Percentiles rank a stretch among this genome's conserved stretches.
Evolutionary conservation across 768 basidiomycete species (phyloP).

Genomic region (Xerocomus brunneocitrinus): DNA sequence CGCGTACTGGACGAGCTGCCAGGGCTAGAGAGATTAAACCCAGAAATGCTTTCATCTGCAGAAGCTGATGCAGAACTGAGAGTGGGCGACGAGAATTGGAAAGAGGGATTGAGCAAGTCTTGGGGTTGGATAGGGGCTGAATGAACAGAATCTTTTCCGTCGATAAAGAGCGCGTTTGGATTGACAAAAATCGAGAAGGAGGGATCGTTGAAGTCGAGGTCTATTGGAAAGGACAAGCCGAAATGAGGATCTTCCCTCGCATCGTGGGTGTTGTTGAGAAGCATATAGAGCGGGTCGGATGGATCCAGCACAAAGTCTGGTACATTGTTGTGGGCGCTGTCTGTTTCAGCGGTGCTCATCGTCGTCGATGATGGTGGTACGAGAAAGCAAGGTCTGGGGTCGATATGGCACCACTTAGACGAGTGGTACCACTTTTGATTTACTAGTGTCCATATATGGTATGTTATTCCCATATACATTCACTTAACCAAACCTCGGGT

Average conservation of each 20-base stretch:
- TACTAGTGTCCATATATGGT: constrained; percentile 9
- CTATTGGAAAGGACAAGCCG: constrained; percentile 43
- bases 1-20: constrained; percentile 26
- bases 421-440: constrained; percentile 23
- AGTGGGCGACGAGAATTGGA: constrained; percentile 37
- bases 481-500: not conserved
- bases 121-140: constrained; percentile 26
- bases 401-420: constrained; percentile 23
- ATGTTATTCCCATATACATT: constrained; percentile 24
- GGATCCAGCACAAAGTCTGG: constrained; percentile 49
- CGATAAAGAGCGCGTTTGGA: constrained; percentile 55
- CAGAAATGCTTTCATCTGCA: constrained; percentile 23
- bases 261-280: constrained; percentile 44
- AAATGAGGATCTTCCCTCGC: constrained; percentile 35
- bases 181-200: constrained; percentile 51
- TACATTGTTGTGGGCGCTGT: not conserved
- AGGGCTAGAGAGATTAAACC: constrained; percentile 25
- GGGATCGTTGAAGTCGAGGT: constrained; percentile 55
- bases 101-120: constrained; percentile 27
- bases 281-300: constrained; percentile 54
- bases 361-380: constrained; percentile 3
- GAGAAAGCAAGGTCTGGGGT: not conserved
- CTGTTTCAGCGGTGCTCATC: constrained; percentile 17
- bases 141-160: constrained; percentile 23
- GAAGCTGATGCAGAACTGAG: constrained; percentile 33